A percentile compares a stretch with the other conserved stretches of the same genome.
Evolutionary conservation across 352 stramenopile genomes (phyloP).

Genomic region (Peronospora belbahrii): DNA sequence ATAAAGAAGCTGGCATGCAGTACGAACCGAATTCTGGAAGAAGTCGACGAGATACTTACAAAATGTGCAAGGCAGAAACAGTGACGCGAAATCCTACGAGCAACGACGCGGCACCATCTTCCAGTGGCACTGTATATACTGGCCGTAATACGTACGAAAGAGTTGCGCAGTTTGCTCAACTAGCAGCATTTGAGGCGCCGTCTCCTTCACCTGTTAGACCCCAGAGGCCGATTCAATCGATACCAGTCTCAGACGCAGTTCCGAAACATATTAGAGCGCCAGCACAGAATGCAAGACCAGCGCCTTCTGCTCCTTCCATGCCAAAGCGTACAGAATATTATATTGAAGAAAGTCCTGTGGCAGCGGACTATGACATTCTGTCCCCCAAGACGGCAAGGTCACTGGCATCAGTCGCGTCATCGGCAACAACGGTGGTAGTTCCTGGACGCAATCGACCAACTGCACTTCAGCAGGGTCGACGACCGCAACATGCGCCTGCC

Average conservation of each 20-base stretch:
- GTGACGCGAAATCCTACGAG: conserved; percentile 3
- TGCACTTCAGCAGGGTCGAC: conserved; percentile 20
- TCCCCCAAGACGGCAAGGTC: conserved; percentile 26
- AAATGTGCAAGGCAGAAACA: conserved; percentile 6
- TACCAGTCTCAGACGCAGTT: conserved; percentile 13
- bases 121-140: conserved; percentile 24
- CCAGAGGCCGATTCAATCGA: conserved; percentile 19
- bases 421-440: conserved; percentile 18
- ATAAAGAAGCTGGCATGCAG: conserved; percentile 3
- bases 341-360: conserved; percentile 8
- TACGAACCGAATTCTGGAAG: conserved; percentile 15
- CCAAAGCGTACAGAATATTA: conserved; percentile 9
- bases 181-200: conserved; percentile 26
- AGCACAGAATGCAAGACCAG: conserved; percentile 1
- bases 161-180: conserved; percentile 23
- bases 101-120: conserved; percentile 5
- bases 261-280: conserved; percentile 15
- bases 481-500: conserved; percentile 13
- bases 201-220: conserved; percentile 16
- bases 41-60: conserved; percentile 5
- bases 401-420: conserved; percentile 23
- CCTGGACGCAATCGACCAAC: conserved; percentile 26
- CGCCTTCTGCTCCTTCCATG: background rate
- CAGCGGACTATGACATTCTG: conserved; percentile 21
- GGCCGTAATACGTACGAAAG: conserved; percentile 19